Percentiles rank a stretch among this genome's conserved stretches.
Conservation (phyloP, 2,329 filamentous ascomycete genomes). For the Fusarium sp. region DNA sequence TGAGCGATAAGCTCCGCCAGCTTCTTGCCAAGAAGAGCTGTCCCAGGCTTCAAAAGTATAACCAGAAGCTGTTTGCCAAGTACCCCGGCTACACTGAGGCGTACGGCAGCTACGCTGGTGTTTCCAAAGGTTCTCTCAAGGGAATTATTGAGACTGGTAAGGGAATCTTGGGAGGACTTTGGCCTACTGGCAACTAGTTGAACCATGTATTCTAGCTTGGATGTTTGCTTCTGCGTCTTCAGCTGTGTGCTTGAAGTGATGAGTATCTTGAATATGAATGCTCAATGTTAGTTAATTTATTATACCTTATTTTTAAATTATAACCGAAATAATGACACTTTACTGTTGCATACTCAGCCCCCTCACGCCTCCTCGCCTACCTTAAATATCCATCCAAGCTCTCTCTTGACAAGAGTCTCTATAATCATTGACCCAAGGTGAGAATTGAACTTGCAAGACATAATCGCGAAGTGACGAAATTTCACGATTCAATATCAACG, state of each 20-base stretch:
- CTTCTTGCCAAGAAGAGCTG: not conserved
- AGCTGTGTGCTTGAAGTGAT: fast-evolving
- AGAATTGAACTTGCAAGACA: not conserved
- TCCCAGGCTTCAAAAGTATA: not conserved
- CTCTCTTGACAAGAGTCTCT: too few species aligned
- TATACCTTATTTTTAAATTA: not conserved
- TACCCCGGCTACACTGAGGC: conserved; percentile 10
- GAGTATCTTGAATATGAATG: fast-evolving
- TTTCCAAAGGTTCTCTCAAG: conserved; percentile 4
- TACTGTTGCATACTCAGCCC: too few species aligned
- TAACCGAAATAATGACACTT: fast-evolving
- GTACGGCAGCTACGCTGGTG: conserved; percentile 25
- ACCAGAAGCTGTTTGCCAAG: conserved; percentile 12
- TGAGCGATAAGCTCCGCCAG: conserved; percentile 5
- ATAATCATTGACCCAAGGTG: too few species aligned
- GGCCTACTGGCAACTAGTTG: not conserved
- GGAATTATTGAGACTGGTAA: not conserved
- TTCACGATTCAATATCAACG: fast-evolving
- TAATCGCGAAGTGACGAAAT: not conserved
- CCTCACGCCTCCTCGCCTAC: too few species aligned
- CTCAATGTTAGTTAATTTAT: too few species aligned
- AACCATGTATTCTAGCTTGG: fast-evolving
- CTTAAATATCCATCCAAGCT: too few species aligned
- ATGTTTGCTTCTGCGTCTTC: fast-evolving
- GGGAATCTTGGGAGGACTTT: conserved; percentile 6